A percentile compares a stretch with the other conserved stretches of the same genome.
Conservation (phyloP, 208 protist genomes). For the Lotmaria passim region DNA sequence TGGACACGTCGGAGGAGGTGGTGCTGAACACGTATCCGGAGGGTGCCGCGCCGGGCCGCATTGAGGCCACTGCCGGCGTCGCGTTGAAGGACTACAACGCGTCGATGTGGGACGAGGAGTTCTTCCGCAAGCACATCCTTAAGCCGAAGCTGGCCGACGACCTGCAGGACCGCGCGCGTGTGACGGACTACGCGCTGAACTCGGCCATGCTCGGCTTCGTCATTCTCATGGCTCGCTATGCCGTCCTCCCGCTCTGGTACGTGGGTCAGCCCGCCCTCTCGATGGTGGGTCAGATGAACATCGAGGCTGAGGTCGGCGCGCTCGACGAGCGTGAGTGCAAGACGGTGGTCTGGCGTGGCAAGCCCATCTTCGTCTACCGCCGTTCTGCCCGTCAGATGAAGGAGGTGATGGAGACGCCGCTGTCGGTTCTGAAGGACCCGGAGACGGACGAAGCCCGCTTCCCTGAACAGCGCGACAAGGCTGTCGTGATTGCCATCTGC, state of each 20-base stretch:
- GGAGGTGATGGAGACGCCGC: conserved; percentile 68
- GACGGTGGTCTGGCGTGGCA: conserved; percentile 98
- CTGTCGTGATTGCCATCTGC: conserved; percentile 98
- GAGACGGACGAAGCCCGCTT: conserved; percentile 94
- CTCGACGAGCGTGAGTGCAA: conserved; percentile 93
- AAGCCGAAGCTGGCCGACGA: conserved; percentile 88
- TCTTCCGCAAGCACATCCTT: conserved; percentile 92
- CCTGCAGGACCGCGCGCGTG: conserved; percentile 80
- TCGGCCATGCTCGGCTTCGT: conserved; percentile 83
- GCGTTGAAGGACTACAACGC: conserved; percentile 88
- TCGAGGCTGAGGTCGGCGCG: conserved; percentile 96
- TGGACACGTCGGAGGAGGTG: conserved; percentile 86
- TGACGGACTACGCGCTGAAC: conserved; percentile 90
- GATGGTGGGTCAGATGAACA: conserved; percentile 96
- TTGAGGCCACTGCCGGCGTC: conserved; percentile 83
- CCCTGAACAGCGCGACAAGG: conserved; percentile 89
- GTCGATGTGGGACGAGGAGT: conserved; percentile 91
- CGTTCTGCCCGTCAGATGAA: conserved; percentile 96
- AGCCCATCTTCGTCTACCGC: conserved; percentile 98
- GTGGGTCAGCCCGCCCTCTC: conserved; percentile 88
- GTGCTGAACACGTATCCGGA: conserved; percentile 92
- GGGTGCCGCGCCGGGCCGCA: conserved; percentile 71
- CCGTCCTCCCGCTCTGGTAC: conserved; percentile 85
- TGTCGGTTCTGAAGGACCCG: conserved; percentile 95
- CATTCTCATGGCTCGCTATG: conserved; percentile 85